Conservation (phyloP, 1,284 basidiomycete species). For the Pascua sp. region DNA sequence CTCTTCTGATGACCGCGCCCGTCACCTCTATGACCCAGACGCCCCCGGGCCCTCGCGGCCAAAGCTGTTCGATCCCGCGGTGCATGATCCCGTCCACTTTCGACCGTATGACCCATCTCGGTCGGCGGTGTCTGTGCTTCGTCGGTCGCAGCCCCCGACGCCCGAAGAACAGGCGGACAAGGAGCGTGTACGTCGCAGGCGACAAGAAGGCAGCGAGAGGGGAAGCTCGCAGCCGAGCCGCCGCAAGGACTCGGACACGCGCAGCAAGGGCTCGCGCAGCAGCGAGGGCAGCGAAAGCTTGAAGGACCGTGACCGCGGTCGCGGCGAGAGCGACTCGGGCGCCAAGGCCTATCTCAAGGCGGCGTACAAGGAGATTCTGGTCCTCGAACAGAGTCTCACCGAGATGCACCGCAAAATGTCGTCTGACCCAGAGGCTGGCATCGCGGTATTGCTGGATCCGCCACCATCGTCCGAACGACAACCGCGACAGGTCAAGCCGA, state of each 20-base stretch:
- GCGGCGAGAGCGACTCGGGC: conserved; percentile 47
- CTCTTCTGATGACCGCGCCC: background rate
- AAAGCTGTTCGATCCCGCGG: conserved; percentile 54
- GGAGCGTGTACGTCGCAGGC: conserved; percentile 42
- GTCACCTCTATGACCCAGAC: conserved; percentile 10
- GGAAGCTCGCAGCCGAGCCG: conserved; percentile 24
- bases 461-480: conserved; percentile 8
- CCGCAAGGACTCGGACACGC: conserved; percentile 35
- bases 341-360: conserved; percentile 47
- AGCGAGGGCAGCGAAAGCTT: conserved; percentile 51
- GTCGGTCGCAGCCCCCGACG: conserved; percentile 22
- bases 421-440: conserved; percentile 42
- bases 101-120: conserved; percentile 2
- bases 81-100: conserved; percentile 51
- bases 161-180: conserved; percentile 46
- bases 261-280: conserved; percentile 42
- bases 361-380: conserved; percentile 46
- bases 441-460: conserved; percentile 27
- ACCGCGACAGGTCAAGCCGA: conserved; percentile 14
- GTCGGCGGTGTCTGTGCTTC: conserved; percentile 7
- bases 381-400: conserved; percentile 46
- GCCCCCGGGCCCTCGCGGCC: conserved; percentile 15
- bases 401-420: conserved; percentile 49
- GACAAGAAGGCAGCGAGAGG: conserved; percentile 48
- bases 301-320: conserved; percentile 46